Percentiles rank a stretch among this genome's conserved stretches.
These are phyloP conservation scores for Stagonosporopsis cucurbitacearum DNA, from an alignment of 2,329 filamentous ascomycete genomes.

Conservation along the genomic window DNA sequence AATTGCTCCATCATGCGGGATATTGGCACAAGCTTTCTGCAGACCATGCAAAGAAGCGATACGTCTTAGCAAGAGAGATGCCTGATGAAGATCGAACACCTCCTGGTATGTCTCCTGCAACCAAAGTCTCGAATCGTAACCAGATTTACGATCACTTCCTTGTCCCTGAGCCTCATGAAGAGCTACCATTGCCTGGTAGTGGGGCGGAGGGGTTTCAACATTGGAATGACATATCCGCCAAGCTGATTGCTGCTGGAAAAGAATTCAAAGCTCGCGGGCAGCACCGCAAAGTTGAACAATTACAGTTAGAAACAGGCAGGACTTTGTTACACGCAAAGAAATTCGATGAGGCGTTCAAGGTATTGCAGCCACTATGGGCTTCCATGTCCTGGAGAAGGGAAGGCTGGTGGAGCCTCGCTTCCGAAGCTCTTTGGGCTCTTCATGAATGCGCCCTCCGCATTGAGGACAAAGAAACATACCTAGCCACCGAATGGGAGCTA, in stretches of 20 bases:
- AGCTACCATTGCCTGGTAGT: slow-evolving; percentile 55
- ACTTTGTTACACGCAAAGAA: slow-evolving; percentile 59
- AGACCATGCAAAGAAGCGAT: slow-evolving; percentile 59
- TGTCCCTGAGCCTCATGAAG: slow-evolving; percentile 64
- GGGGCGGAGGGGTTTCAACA: slow-evolving; percentile 57
- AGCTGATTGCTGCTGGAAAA: slow-evolving; percentile 55
- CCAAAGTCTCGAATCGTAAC: slow-evolving; percentile 61
- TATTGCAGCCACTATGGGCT: slow-evolving; percentile 62
- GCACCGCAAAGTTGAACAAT: slow-evolving; percentile 59
- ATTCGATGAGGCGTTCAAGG: slow-evolving; percentile 59
- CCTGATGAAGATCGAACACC: slow-evolving; percentile 65
- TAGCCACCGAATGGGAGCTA: slow-evolving; percentile 65
- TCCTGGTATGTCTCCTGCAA: slow-evolving; percentile 62
- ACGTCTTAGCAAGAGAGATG: slow-evolving; percentile 60
- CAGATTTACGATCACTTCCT: slow-evolving; percentile 66
- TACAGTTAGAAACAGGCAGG: slow-evolving; percentile 62
- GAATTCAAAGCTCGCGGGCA: slow-evolving; percentile 63
- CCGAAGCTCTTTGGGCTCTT: slow-evolving; percentile 60
- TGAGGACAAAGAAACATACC: slow-evolving; percentile 55
- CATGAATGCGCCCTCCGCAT: slow-evolving; percentile 59
- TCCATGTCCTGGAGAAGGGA: slow-evolving; percentile 64
- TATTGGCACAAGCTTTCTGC: slow-evolving; percentile 66
- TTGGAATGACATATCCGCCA: slow-evolving; percentile 56
- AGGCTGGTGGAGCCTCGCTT: slow-evolving; percentile 65
- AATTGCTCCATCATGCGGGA: slow-evolving; percentile 66